These are phyloP conservation scores for Pachysandra terminalis DNA, from an alignment of 164 flowering plant species.

Conservation along the genomic window DNA sequence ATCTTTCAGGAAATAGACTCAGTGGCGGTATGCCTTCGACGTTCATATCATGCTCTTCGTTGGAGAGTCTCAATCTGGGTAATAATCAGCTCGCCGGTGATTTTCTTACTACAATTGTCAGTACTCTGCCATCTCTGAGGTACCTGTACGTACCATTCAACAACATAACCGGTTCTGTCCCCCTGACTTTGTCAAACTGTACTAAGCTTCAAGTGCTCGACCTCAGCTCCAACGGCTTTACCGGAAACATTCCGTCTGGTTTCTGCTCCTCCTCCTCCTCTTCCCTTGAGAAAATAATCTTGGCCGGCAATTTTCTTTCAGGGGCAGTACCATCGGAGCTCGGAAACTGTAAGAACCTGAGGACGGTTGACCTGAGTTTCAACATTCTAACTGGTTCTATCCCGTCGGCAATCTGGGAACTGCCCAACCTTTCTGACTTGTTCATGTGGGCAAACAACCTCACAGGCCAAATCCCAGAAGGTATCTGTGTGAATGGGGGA, in stretches of 20 bases:
- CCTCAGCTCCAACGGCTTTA: slow-evolving; percentile 64
- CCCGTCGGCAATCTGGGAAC: slow-evolving; percentile 56
- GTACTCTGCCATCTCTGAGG: slow-evolving; percentile 39
- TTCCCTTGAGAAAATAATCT: slow-evolving; percentile 39
- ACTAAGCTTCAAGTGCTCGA: slow-evolving; percentile 57
- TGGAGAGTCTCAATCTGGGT: slow-evolving; percentile 50
- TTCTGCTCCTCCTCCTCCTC: slow-evolving; percentile 56
- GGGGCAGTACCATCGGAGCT: slow-evolving; percentile 59
- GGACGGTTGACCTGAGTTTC: slow-evolving; percentile 69
- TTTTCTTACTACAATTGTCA: slow-evolving; percentile 45
- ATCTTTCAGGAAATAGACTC: slow-evolving; percentile 60
- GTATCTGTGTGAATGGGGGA: slow-evolving; percentile 56
- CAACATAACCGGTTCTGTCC: slow-evolving; percentile 60
- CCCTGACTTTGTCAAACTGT: slow-evolving; percentile 47
- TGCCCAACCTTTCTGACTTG: slow-evolving; percentile 63
- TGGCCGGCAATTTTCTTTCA: slow-evolving; percentile 52
- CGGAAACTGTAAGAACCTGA: slow-evolving; percentile 55
- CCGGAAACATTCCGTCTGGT: slow-evolving; percentile 53
- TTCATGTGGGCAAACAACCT: slow-evolving; percentile 83
- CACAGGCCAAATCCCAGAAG: slow-evolving; percentile 62
- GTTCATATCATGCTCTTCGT: slow-evolving; percentile 43
- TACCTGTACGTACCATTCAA: slow-evolving; percentile 55
- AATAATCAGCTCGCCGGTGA: slow-evolving; percentile 62
- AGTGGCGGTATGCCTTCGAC: slow-evolving; percentile 53
- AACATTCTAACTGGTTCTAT: slow-evolving; percentile 54